Evolutionary conservation across 768 basidiomycete genomes (phyloP), one percentile per base, ranked within the genome.

Genomic region (Cyclocybe aegerita): DNA sequence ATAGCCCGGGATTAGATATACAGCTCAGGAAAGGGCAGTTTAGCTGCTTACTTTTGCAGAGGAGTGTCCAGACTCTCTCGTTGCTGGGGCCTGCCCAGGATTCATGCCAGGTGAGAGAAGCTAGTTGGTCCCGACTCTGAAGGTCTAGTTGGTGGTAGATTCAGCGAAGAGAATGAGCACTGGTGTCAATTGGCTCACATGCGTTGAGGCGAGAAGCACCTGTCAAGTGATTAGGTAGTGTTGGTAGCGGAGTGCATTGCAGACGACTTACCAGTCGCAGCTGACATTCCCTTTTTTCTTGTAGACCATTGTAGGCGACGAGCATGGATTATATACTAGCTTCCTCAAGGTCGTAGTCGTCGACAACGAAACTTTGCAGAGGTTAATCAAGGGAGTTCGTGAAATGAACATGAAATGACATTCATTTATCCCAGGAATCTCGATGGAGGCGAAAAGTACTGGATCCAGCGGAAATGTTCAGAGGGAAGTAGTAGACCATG

Each of bases 51-150:
- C 86, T 76, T 73, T 82, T 85, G 65, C 85, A 87, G 4, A 75
- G 55, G 2, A 70, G 75, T 1, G 72, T 83, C 85, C 85, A 88
- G 35, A 64, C 59, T 5, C 76, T 78, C 3, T 63, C 66, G 47
- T 83, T 73, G 9, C 64, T 65, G 0, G 71, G 70, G 0, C 83
- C 84, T 8, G 63, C 64, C 4, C 57, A 61, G 0, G 67, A 70
- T 40, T 85, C 81, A 15, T 70, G 60, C 83, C 84, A 88, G 57
- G 75, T 81, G 29, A 87, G 71, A 29, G 77, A 59, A 12, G 75
- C 49, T 33, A 71, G 60, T 32, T 67, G 66, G 10, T 70, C 68
- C 36, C 62, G 66, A n/a, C 65, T 66, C 61, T 85, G 83, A 17
- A 88, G 70, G 64, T 82, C 86, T 86, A 49, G 41, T 46, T 15